Evolutionary conservation across 1,139 yeast genomes (phyloP), one percentile per base, ranked within the genome.

Genomic region (Candida gigantensis): DNA sequence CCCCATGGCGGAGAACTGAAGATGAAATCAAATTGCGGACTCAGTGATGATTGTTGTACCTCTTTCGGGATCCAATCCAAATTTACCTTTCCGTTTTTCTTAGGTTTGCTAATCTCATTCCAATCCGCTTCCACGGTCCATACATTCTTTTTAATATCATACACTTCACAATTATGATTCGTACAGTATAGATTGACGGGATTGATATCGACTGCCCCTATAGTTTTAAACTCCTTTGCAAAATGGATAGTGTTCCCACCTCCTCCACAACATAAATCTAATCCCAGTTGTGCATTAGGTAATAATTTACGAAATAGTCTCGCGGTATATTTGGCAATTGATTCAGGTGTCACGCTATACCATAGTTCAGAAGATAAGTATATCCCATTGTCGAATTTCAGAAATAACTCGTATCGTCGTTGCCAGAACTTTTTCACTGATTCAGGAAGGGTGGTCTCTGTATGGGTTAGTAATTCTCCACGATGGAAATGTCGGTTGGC

Each of bases 1-100:
- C 97, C 97, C 98, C 98, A 92, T 0, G 97, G 97, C 1, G 97
- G 97, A 5, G 96, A 87, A 16, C 82, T 74, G 60, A 88, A 90
- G 5, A 84, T 70, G 30, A 86, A 72, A 50, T 85, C 94, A 28
- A 81, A 70, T 3, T 27, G 18, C 13, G 29, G 9, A 35, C 32
- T 25, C 37, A 39, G 29, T 31, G n/a, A n/a, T 28, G 30, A 52
- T 45, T 27, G 30, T 57, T 34, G 7, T 42, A 39, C 15, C 6
- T 30, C 53, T 33, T 32, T 23, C 5, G 49, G 49, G 4, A 40
- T 39, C 49, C 49, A 45, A 18, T 36, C 38, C 11, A 26, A 17
- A 24, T 41, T 34, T 1, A 33, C 21, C 3, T 32, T 35, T 7
- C 32, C 37, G 2, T 33, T 24, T 12, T 28, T 12, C 44, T n/a